Evolutionary conservation across 2,329 filamentous ascomycete species (phyloP).

Genomic region (Curvularia sp.): DNA sequence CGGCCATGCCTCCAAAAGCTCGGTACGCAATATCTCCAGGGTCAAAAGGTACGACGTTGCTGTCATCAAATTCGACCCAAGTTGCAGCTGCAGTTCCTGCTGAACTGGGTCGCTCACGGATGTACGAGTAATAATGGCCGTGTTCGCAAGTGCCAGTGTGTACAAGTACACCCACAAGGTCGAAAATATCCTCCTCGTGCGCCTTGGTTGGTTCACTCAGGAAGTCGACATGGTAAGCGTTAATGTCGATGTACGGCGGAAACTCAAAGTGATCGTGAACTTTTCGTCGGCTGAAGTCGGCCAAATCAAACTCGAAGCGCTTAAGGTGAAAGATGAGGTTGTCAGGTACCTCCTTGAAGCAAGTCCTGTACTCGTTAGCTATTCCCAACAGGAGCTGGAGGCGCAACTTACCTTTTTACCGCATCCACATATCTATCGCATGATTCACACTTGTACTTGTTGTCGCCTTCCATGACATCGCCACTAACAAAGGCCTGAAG

Average conservation of each 20-base stretch:
- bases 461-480: slow-evolving; percentile 96
- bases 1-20: slow-evolving; percentile 67
- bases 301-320: slow-evolving; percentile 81
- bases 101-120: slow-evolving; percentile 75
- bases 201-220: slow-evolving; percentile 69
- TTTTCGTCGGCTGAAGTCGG: slow-evolving; percentile 81
- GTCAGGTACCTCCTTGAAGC: slow-evolving; percentile 89
- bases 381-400: background rate
- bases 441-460: slow-evolving; percentile 95
- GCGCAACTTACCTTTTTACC: slow-evolving; percentile 72
- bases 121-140: slow-evolving; percentile 97
- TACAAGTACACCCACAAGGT: slow-evolving; percentile 92
- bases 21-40: slow-evolving; percentile 73
- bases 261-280: slow-evolving; percentile 97
- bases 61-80: slow-evolving; percentile 96
- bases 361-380: slow-evolving; percentile 65
- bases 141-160: slow-evolving; percentile 92
- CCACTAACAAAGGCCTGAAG: slow-evolving; percentile 94
- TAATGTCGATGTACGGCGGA: slow-evolving; percentile 82
- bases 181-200: slow-evolving; percentile 76
- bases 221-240: slow-evolving; percentile 86
- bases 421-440: slow-evolving; percentile 87
- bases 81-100: slow-evolving; percentile 53
- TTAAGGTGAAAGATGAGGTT: slow-evolving; percentile 96
- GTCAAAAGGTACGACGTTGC: slow-evolving; percentile 79